Conservation (phyloP, 148 eudicot genomes). For the Rhododendron vialii region DNA sequence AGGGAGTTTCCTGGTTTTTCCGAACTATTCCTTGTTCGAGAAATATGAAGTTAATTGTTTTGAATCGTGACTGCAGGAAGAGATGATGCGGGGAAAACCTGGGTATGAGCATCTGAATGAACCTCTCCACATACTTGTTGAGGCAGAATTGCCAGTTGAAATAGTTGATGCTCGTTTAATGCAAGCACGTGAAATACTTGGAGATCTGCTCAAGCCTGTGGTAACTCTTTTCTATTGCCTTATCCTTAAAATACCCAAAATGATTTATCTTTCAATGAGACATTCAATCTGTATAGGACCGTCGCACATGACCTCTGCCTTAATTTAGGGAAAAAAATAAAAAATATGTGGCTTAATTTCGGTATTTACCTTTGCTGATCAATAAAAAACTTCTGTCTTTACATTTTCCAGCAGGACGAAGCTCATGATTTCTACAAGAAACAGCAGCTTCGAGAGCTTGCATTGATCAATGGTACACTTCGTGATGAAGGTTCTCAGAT, state of each 20-base stretch:
- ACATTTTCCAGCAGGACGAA: conserved; percentile 56
- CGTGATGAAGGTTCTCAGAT: conserved; percentile 84
- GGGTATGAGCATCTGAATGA: conserved; percentile 97
- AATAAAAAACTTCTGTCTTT: background rate
- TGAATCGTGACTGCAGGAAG: conserved; percentile 52
- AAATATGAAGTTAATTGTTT: background rate
- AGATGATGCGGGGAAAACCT: conserved; percentile 95
- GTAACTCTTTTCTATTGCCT: conserved; percentile 31
- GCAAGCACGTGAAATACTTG: conserved; percentile 97
- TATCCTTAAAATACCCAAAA: background rate
- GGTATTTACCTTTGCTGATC: background rate
- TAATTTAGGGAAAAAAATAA: too few species aligned
- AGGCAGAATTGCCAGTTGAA: conserved; percentile 93
- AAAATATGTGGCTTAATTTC: too few species aligned
- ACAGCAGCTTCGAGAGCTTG: conserved; percentile 91
- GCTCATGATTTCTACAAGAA: conserved; percentile 91
- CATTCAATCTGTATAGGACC: background rate
- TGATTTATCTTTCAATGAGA: background rate
- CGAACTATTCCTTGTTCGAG: background rate
- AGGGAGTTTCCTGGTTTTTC: background rate
- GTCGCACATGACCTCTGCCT: background rate
- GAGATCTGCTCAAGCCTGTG: conserved; percentile 95
- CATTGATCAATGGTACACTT: conserved; percentile 86
- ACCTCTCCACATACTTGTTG: conserved; percentile 93
- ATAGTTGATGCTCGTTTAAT: conserved; percentile 79